Conservation (phyloP, 2,329 filamentous ascomycete species). For the Sclerotinia trifoliorum region DNA sequence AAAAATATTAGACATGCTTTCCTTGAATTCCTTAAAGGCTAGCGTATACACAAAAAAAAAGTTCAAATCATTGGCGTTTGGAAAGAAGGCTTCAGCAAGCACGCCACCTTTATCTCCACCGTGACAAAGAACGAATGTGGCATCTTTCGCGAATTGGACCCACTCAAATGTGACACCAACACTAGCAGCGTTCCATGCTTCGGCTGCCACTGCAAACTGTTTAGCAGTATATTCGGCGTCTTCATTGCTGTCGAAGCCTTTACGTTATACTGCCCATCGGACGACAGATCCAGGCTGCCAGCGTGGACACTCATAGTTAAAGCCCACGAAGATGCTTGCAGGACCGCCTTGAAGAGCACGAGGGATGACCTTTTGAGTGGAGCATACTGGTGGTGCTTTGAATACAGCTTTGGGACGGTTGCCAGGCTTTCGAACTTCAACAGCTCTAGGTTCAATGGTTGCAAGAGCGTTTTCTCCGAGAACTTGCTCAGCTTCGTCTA, state of each 20-base stretch:
- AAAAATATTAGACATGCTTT: not conserved
- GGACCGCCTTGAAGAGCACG: not conserved
- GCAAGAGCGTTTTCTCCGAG: not conserved
- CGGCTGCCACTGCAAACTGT: not conserved
- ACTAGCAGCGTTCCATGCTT: not conserved
- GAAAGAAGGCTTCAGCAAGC: not conserved
- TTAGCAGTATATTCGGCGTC: not conserved
- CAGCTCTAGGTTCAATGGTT: not conserved
- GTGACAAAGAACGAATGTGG: not conserved
- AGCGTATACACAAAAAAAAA: not conserved
- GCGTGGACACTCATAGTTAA: not conserved
- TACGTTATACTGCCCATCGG: not conserved
- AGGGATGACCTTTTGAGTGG: not conserved
- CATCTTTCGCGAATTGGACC: not conserved
- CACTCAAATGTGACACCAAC: not conserved
- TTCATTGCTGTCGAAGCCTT: not conserved
- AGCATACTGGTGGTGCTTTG: not conserved
- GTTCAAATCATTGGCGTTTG: not conserved
- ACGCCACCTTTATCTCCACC: not conserved
- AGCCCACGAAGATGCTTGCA: not conserved
- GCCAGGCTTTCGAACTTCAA: not conserved
- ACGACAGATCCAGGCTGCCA: not conserved
- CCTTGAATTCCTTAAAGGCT: not conserved
- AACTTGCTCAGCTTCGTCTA: not conserved
- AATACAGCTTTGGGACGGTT: not conserved